Percentiles rank a stretch among this genome's conserved stretches.
phyloP scores from a whole-genome alignment of 2,329 filamentous ascomycete genomes.

The Penicillium sp. region DNA sequence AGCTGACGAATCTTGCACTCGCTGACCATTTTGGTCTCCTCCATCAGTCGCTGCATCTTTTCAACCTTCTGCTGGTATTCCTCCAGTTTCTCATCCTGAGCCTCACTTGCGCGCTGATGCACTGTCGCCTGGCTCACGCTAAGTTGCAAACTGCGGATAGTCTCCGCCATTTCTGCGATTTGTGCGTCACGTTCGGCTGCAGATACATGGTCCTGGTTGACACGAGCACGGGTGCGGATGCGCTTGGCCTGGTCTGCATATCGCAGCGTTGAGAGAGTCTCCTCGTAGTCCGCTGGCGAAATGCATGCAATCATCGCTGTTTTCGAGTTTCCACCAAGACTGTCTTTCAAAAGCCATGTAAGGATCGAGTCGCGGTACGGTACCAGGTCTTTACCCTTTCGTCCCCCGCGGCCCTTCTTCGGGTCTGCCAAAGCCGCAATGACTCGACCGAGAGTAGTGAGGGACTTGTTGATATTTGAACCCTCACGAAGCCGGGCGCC shows the following conservation, averaged over 20 bases:
- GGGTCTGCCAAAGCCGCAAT: conserved; percentile 82
- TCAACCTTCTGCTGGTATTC: conserved; percentile 90
- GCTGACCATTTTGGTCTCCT: conserved; percentile 81
- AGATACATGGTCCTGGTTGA: conserved; percentile 93
- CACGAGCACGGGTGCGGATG: conserved; percentile 86
- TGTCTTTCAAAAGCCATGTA: conserved; percentile 89
- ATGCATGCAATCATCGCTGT: conserved; percentile 99
- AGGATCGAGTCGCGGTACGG: conserved; percentile 87
- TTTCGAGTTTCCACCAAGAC: conserved; percentile 91
- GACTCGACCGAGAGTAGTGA: conserved; percentile 90
- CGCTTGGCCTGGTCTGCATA: conserved; percentile 98
- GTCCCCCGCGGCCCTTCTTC: conserved; percentile 55
- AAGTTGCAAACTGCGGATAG: conserved; percentile 80
- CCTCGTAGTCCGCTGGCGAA: conserved; percentile 90
- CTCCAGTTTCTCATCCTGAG: conserved; percentile 78
- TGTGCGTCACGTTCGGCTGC: conserved; percentile 91
- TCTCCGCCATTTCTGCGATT: conserved; percentile 90
- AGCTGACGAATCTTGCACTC: conserved; percentile 91
- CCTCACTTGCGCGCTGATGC: conserved; percentile 68
- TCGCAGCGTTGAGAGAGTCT: conserved; percentile 89
- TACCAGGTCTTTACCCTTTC: conserved; percentile 68
- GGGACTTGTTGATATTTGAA: conserved; percentile 97
- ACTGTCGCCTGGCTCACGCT: conserved; percentile 59
- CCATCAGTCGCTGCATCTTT: conserved; percentile 91
- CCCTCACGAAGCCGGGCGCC: conserved; percentile 86